Evolutionary conservation across 2,329 filamentous ascomycete species (phyloP).

Genomic region (Drechslera avenae): DNA sequence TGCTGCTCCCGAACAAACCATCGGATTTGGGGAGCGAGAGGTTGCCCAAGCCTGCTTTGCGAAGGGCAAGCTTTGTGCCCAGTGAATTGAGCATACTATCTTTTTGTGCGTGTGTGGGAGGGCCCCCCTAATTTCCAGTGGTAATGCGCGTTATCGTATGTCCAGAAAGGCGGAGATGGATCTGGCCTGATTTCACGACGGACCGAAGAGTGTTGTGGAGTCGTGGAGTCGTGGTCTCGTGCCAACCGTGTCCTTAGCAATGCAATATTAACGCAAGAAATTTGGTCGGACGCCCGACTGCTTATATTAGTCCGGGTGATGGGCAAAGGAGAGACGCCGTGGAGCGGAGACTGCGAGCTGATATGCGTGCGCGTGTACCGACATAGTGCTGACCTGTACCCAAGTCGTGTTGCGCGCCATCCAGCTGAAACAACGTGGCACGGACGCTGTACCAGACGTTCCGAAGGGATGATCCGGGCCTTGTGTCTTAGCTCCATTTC

Average conservation of each 20-base stretch:
- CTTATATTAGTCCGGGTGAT: background rate
- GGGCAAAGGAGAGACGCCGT: background rate
- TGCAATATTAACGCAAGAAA: conserved; percentile 3
- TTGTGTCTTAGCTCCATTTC: background rate
- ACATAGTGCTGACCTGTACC: conserved; percentile 28
- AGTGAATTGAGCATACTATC: conserved; percentile 60
- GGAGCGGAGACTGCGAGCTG: conserved; percentile 10
- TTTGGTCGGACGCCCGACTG: background rate
- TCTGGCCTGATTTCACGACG: background rate
- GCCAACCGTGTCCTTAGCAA: background rate
- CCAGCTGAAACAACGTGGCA: conserved; percentile 40
- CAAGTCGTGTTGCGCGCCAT: conserved; percentile 23
- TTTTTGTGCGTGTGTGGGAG: too few relatives aligned
- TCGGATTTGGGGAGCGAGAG: conserved; percentile 51
- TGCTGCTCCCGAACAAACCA: conserved; percentile 25
- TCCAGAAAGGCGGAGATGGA: background rate
- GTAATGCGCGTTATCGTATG: background rate
- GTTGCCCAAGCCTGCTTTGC: conserved; percentile 61
- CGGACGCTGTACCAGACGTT: conserved; percentile 24
- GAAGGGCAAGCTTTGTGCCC: conserved; percentile 64
- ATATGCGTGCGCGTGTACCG: conserved; percentile 9
- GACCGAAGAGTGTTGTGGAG: background rate
- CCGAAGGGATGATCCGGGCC: background rate
- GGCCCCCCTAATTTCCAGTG: background rate
- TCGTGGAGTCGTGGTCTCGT: background rate